Evolutionary conservation across 257 asterid species (phyloP), one percentile per base, ranked within the genome.

Genomic region (Gardenia jasminoides): DNA sequence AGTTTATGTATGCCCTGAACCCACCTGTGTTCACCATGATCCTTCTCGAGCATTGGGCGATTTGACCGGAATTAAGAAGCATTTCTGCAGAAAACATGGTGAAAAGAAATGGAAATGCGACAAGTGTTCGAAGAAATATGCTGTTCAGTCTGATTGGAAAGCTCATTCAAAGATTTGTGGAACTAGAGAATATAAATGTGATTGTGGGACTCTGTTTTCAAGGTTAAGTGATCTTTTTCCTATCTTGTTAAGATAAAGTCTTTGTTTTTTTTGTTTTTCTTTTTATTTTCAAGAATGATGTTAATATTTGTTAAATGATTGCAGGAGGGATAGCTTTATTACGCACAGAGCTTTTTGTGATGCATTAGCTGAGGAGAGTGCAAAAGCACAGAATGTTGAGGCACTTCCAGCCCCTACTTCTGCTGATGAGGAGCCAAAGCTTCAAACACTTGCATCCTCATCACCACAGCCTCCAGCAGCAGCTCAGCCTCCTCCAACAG

Each of bases 311-410:
- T 59, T 72, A 79, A 78, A 76, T 88, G 69, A 67, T 83, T 86
- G 83, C 82, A 93, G 98, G 96, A 88, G 91, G 92, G 98, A 93
- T 87, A 93, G 96, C 84, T 93, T 90, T 78, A 88, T 92, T 79
- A 93, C 97, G 46, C 98, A 93, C 75, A 91, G 96, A 80, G 97
- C 98, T n/a, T 93, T 92, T 80, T 93, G 98, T 86, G 96, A 93
- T 85, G 94, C 88, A 77, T 84, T 92, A 76, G 96, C 97, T 31
- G 90, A 83, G 81, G 98, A 93, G 80, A 89, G 81, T 87, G 88
- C 94, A 0, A 92, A 90, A 85, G 72, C 88, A 47, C 84, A 82
- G 46, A 77, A 85, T 3, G 74, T 64, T 28, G 80, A 77, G 52
- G 85, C 81, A 71, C 83, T 87, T 70, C 86, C 76, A 19, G 77